phyloP scores from a whole-genome alignment of 1,284 basidiomycete genomes.

The Apiotrichum veenhuisii region DNA sequence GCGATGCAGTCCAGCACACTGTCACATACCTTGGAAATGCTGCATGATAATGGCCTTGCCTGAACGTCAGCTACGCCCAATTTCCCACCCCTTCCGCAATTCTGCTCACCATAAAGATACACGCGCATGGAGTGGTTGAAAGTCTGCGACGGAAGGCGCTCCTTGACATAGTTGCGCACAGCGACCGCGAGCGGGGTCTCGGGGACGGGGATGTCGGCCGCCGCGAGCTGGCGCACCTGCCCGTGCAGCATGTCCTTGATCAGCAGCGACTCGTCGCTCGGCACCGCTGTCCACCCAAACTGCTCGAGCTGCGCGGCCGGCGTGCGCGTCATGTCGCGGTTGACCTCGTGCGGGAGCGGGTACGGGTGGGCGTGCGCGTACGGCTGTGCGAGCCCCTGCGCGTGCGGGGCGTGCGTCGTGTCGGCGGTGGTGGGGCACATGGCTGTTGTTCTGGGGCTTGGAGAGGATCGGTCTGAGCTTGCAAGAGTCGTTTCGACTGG shows the following conservation, averaged over 20 bases:
- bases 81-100: not conserved
- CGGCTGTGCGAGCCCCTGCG: too few relatives aligned
- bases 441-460: too few relatives aligned
- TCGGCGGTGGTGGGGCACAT: too few relatives aligned
- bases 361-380: too few relatives aligned
- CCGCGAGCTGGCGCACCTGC: not conserved
- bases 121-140: constrained; percentile 58
- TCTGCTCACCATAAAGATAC: constrained; percentile 37
- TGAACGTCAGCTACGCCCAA: not conserved
- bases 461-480: too few relatives aligned
- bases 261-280: constrained; percentile 1
- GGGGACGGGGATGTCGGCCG: constrained; percentile 7
- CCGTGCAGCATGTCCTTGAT: not conserved
- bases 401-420: too few relatives aligned
- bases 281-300: constrained; percentile 10
- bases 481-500: too few relatives aligned
- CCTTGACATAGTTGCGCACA: constrained; percentile 15
- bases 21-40: constrained; percentile 8
- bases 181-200: constrained; percentile 14
- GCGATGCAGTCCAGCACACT: not conserved
- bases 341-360: too few relatives aligned
- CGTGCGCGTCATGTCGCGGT: too few relatives aligned
- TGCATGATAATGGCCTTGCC: constrained; percentile 14
- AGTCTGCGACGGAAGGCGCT: constrained; percentile 53
- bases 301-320: not conserved